Conservation (phyloP, 192 early-diverging fungal genomes). For the Coemansia sp. region DNA sequence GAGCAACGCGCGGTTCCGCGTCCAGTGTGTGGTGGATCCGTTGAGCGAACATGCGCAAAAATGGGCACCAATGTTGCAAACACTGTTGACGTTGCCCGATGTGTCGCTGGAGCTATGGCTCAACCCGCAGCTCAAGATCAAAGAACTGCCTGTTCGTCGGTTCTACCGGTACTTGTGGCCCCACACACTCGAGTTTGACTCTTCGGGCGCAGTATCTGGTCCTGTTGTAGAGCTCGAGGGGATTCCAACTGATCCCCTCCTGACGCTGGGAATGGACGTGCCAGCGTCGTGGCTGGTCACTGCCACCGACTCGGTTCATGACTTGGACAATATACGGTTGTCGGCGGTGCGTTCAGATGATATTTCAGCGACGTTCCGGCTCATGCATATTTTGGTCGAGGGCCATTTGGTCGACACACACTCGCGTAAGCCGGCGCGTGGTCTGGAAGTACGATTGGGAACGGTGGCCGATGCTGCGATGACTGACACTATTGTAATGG, state of each 20-base stretch:
- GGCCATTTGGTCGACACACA: conserved; percentile 79
- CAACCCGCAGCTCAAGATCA: conserved; percentile 57
- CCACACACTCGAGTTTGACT: conserved; percentile 64
- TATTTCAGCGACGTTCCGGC: conserved; percentile 74
- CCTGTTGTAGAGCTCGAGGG: conserved; percentile 69
- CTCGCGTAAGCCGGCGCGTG: conserved; percentile 77
- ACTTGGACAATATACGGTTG: conserved; percentile 91
- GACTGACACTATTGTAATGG: conserved; percentile 96
- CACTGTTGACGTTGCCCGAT: conserved; percentile 61
- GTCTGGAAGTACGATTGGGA: conserved; percentile 86
- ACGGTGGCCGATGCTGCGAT: conserved; percentile 60
- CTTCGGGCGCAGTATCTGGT: conserved; percentile 16
- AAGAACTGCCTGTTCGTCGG: conserved; percentile 75
- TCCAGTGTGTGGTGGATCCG: conserved; percentile 73
- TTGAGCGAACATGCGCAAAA: conserved; percentile 77
- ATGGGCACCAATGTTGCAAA: conserved; percentile 70
- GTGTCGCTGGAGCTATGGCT: conserved; percentile 70
- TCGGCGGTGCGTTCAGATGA: conserved; percentile 36
- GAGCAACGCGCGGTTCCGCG: conserved; percentile 26
- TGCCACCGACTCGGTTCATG: conserved; percentile 75
- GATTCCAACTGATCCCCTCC: conserved; percentile 75
- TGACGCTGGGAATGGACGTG: conserved; percentile 87
- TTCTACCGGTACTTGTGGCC: conserved; percentile 90
- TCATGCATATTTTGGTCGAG: conserved; percentile 87
- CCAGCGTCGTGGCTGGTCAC: conserved; percentile 89